phyloP scores from a whole-genome alignment of 305 asterid species.

The Fraxinus baroniana region DNA sequence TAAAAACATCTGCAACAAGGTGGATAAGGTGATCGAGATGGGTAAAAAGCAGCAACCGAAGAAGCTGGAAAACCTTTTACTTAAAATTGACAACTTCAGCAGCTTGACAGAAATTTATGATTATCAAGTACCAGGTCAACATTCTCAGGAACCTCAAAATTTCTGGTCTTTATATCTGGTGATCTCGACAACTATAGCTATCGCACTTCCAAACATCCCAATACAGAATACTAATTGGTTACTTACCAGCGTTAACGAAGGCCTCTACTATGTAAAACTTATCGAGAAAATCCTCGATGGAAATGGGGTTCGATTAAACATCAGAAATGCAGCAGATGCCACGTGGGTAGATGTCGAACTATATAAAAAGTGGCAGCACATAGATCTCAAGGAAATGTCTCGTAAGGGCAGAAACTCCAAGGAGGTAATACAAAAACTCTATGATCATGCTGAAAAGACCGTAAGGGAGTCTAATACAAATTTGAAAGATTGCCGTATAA shows the following conservation, averaged over 20 bases:
- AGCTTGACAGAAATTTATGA: slow-evolving; percentile 34
- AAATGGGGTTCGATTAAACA: slow-evolving; percentile 28
- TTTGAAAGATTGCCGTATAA: slow-evolving; percentile 27
- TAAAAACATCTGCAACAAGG: slow-evolving; percentile 30
- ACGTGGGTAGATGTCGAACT: slow-evolving; percentile 46
- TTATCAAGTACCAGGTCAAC: slow-evolving; percentile 37
- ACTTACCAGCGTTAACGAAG: slow-evolving; percentile 40
- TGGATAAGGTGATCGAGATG: slow-evolving; percentile 29
- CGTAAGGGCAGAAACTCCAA: slow-evolving; percentile 34
- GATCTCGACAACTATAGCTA: slow-evolving; percentile 45
- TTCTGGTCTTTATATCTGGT: slow-evolving; percentile 53
- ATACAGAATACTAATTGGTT: slow-evolving; percentile 28
- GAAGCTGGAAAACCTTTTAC: slow-evolving; percentile 38
- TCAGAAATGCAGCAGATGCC: slow-evolving; percentile 44
- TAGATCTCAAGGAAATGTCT: slow-evolving; percentile 39
- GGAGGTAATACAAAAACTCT: slow-evolving; percentile 38
- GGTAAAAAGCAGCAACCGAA: slow-evolving; percentile 43
- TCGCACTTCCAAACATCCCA: slow-evolving; percentile 44
- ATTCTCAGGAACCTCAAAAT: slow-evolving; percentile 39
- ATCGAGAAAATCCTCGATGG: slow-evolving; percentile 38
- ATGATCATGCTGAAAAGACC: slow-evolving; percentile 28
- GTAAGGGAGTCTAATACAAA: slow-evolving; percentile 33
- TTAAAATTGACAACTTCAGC: slow-evolving; percentile 35
- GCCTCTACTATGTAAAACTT: slow-evolving; percentile 39
- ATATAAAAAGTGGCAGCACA: slow-evolving; percentile 43